Conservation (phyloP, 257 asterid genomes). For the Plantago ovata region DNA sequence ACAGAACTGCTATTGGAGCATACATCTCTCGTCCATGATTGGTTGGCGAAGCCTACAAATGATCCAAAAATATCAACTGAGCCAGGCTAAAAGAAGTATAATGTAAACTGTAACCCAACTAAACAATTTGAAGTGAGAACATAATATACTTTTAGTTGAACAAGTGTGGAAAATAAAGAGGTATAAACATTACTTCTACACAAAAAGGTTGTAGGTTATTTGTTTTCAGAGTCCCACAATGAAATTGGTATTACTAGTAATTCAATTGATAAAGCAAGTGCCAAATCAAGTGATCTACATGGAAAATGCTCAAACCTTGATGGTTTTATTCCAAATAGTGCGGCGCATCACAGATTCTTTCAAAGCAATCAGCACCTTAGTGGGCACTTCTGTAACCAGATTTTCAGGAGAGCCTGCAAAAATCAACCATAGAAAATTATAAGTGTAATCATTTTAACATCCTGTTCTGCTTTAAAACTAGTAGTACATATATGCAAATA, state of each 20-base stretch:
- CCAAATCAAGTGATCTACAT: constrained; percentile 9
- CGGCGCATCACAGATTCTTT: constrained; percentile 74
- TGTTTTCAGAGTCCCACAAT: neutral
- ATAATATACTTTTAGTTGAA: neutral
- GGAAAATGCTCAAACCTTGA: constrained; percentile 39
- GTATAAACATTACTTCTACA: no score
- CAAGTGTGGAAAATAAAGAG: no score
- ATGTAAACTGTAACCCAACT: constrained; percentile 5
- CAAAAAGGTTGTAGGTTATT: no score
- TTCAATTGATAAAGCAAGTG: neutral
- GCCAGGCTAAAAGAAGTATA: neutral
- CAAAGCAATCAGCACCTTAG: constrained; percentile 64
- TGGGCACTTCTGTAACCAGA: constrained; percentile 31
- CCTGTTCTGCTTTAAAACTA: neutral
- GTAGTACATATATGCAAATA: constrained; percentile 2
- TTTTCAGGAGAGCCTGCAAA: constrained; percentile 30
- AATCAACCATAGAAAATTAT: constrained; percentile 14
- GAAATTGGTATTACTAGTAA: constrained; percentile 6
- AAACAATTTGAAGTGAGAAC: neutral
- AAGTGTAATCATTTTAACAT: neutral
- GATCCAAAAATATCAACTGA: constrained; percentile 8
- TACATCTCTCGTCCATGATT: constrained; percentile 29
- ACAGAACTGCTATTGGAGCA: constrained; percentile 87
- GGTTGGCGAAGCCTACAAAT: constrained; percentile 37
- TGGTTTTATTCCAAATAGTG: constrained; percentile 46